A percentile compares a stretch with the other conserved stretches of the same genome.
phyloP scores from a whole-genome alignment of 805 yeast species.

The Ogataea corticis region DNA sequence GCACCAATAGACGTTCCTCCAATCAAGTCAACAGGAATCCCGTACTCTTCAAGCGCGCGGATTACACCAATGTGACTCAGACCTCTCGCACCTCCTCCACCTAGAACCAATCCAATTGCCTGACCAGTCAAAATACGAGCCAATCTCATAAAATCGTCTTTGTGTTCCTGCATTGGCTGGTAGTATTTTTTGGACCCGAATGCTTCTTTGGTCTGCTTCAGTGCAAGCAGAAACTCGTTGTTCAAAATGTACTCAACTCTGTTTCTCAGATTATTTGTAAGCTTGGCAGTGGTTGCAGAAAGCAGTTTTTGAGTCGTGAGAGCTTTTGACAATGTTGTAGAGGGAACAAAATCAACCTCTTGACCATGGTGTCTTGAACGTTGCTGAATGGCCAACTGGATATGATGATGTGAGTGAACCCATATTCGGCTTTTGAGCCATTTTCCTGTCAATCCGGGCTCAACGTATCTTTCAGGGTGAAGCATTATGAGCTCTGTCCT shows the following conservation, averaged over 20 bases:
- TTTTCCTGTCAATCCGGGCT: constrained; percentile 78
- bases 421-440: constrained; percentile 88
- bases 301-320: constrained; percentile 14
- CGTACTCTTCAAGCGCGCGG: constrained; percentile 86
- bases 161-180: constrained; percentile 53
- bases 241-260: constrained; percentile 27
- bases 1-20: constrained; percentile 98
- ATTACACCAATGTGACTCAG: constrained; percentile 88
- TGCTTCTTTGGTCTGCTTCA: constrained; percentile 29
- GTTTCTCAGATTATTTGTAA: constrained; percentile 29
- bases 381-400: constrained; percentile 54
- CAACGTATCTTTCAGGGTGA: constrained; percentile 80
- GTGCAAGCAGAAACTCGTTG: constrained; percentile 31
- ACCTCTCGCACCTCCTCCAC: constrained; percentile 99
- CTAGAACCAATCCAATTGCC: constrained; percentile 90
- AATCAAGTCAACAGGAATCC: constrained; percentile 88
- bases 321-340: constrained; percentile 2
- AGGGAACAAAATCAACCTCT: constrained; percentile 20
- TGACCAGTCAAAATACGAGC: constrained; percentile 91
- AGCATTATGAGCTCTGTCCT: constrained; percentile 82
- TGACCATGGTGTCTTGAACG: constrained; percentile 9
- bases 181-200: constrained; percentile 29
- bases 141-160: constrained; percentile 84
- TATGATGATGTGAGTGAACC: constrained; percentile 93
- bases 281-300: constrained; percentile 27